These are phyloP conservation scores for Tricholoma hemisulphureum DNA, from an alignment of 768 basidiomycete genomes.

Conservation along the genomic window DNA sequence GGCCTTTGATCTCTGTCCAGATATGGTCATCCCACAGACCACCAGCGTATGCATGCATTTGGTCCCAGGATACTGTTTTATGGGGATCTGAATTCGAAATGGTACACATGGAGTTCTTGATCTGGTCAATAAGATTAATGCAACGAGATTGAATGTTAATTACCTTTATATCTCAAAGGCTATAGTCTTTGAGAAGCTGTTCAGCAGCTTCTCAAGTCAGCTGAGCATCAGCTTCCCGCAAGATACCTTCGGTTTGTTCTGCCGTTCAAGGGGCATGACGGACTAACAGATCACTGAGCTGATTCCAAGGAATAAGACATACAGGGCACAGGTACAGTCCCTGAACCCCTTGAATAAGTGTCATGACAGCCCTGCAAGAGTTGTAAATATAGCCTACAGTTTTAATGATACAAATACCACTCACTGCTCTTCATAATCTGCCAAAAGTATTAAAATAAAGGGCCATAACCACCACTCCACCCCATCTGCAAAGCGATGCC, in stretches of 20 bases:
- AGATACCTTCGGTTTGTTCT: too few species aligned
- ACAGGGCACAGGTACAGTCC: slow-evolving; percentile 32
- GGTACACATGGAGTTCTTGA: too few species aligned
- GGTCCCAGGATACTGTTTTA: slow-evolving; percentile 36
- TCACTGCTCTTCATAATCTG: slow-evolving; percentile 26
- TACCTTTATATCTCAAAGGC: slow-evolving; percentile 25
- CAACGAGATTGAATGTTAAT: slow-evolving; percentile 5
- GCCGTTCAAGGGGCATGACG: too few species aligned
- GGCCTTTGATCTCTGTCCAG: slow-evolving; percentile 22
- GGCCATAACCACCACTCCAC: slow-evolving; percentile 11
- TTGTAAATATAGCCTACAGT: too few species aligned
- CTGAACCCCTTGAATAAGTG: slow-evolving; percentile 19
- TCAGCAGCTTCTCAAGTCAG: slow-evolving; percentile 19
- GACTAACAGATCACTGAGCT: slow-evolving; percentile 25
- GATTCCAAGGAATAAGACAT: slow-evolving; percentile 26
- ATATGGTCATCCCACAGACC: slow-evolving; percentile 37
- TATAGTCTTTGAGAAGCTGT: slow-evolving; percentile 17
- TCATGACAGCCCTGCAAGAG: too few species aligned
- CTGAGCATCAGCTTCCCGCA: too few species aligned
- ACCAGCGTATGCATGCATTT: slow-evolving; percentile 32
- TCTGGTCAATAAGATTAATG: too few species aligned
- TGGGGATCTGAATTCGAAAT: slow-evolving; percentile 41
- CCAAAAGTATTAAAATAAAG: slow-evolving; percentile 7
- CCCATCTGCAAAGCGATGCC: slow-evolving; percentile 20
- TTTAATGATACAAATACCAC: too few species aligned